Evolutionary conservation across 2,329 filamentous ascomycete genomes (phyloP), one percentile per base, ranked within the genome.

Genomic region (Leptographium galeiforme): DNA sequence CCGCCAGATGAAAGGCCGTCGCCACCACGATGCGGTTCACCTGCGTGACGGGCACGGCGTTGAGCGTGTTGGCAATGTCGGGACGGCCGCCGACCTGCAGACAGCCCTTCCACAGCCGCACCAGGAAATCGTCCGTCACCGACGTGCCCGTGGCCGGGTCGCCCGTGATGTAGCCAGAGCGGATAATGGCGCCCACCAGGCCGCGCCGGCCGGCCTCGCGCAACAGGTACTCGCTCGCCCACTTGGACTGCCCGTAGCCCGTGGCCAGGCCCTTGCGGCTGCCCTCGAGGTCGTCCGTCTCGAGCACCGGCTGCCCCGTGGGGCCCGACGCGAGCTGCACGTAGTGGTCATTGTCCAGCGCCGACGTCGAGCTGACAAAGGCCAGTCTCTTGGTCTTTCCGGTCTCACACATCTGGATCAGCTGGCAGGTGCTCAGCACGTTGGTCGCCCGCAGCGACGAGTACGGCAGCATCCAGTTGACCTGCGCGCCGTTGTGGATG

Each of bases 191-290:
- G 16, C 88, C 90, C 16, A 70, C 72, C 2, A 96, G 78, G 13
- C 91, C 90, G 53, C 87, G 78, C 54, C 73, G 73, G 50, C 89
- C 88, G 32, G 91, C 90, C 65, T 88, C 85, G 30, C 87, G 78
- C 25, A 89, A 79, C 48, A 96, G 74, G 50, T 79, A 70, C 61
- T 83, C 78, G 8, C 78, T 77, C 7, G 79, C 86, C 89, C 89
- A 96, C 70, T 97, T 96, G 59, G 80, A 82, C 67, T 96, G 90
- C 3, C 91, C 90, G 62, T 96, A 96, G 6, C 91, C 90, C 1
- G 87, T 95, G 41, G 81, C 82, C 2, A 96, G 79, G 36, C 87
- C 87, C 51, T 73, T 81, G 41, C 81, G 76, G 62, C 87, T 90
- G 52, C 89, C 88, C 59, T 79, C 72, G 57, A 96, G 74, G 59